Evolutionary conservation across 2,329 filamentous ascomycete genomes (phyloP), one percentile per base, ranked within the genome.

Genomic region (Harringtonia lauricola): DNA sequence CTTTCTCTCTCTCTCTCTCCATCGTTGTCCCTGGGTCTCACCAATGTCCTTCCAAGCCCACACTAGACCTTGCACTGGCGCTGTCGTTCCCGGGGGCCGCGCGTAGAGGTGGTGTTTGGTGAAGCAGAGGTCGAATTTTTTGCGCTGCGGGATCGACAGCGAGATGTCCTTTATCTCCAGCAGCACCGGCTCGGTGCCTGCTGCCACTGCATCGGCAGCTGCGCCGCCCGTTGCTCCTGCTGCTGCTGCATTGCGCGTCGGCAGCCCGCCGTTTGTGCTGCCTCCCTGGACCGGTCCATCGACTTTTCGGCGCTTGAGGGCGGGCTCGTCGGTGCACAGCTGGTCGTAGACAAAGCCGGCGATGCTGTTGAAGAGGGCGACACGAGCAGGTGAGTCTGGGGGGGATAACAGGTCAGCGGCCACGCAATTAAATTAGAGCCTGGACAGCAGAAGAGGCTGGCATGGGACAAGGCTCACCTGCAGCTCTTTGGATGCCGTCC

Each of bases 101-200:
- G 76, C 76, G 49, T 80, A 81, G 29, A 82, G 54, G 49, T 75
- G 73, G 47, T 68, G 67, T 7, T 67, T 61, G 3, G 78, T 83
- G 49, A 83, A 73, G 58, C 74, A 79, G 9, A 83, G 58, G 50
- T 78, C 75, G 51, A 77, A 77, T 59, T 83, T 84, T 61, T 83
- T 84, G 49, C 80, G 68, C 61, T 79, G 76, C 0, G 80, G 80
- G 4, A 81, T 68, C 1, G 76, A 74, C n/a, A 83, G 67, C 0
- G 78, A 83, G 18, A 83, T 77, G 36, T 82, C 79, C 57, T 78
- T 79, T 47, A 83, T 66, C 49, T 74, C 73, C 17, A 82, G 63
- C 22, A 81, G 59, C 0, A 81, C 60, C 8, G 65, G 53, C 51
- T 81, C 76, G 7, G 64, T 60, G 2, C 64, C 63, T 0, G 49